Base-by-base conservation (phyloP, 495 filamentous ascomycete genomes). In the Cercophora sp. region DNA sequence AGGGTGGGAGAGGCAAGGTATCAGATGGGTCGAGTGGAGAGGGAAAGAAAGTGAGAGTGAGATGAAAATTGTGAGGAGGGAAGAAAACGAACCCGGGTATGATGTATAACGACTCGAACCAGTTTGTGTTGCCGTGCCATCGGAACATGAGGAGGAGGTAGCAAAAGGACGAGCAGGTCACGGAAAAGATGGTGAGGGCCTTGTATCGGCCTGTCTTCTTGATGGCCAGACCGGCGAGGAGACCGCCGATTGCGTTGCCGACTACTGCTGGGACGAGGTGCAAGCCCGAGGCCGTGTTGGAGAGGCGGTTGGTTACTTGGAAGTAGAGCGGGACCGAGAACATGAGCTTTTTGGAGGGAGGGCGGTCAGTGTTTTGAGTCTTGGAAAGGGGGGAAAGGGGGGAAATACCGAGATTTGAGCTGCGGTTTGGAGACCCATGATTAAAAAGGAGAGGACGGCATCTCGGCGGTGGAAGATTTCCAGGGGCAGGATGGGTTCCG, bases 271-370 rank as follows among this genome's bases (percentile, higher is more conserved):
- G 84, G 29, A 87, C 66, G 0, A 89, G 69, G 59, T 86, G 82
- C 0, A 72, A 71, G 1, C 85, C 85, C 0, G 84, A 77, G 0
- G 66, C 60, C 1, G 83, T 80, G 46, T 78, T 76, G 8, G 79
- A 81, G 4, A 73, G 73, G 0, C 70, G 61, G 3, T 70, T 56
- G 0, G 82, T 85, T n/a, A 86, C 76, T 54, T 85, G 82, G 58
- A 87, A 88, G 61, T 88, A 89, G 0, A 89, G 66, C 0, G 85
- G 85, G 0, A 87, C 77, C n/a, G 70, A 68, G 36, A 75, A 76
- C 75, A 81, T 80, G 49, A 81, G 59, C 74, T 76, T n/a, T n/a
- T n/a, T n/a, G n/a, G n/a, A n/a, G n/a, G n/a, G n/a, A n/a, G n/a
- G 45, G 25, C 37, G 25, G 15, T 3, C 8, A 61, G 63, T 1